phyloP scores from a whole-genome alignment of 805 yeast genomes.

The Metschnikowia gelsemii region DNA sequence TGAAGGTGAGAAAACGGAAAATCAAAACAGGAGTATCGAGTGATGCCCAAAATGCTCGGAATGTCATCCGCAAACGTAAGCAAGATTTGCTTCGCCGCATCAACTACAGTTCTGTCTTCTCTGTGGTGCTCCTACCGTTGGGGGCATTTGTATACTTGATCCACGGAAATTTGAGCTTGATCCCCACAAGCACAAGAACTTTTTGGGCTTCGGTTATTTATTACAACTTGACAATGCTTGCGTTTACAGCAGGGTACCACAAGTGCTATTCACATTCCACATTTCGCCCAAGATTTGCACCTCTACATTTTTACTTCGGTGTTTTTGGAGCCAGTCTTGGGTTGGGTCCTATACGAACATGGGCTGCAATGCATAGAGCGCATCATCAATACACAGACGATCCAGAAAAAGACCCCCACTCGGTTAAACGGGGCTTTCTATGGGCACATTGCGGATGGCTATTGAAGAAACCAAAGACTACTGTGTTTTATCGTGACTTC shows the following conservation, averaged over 20 bases:
- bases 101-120: conserved; percentile 34
- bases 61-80: conserved; percentile 35
- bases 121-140: conserved; percentile 37
- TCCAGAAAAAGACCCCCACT: conserved; percentile 86
- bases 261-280: conserved; percentile 43
- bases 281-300: conserved; percentile 28
- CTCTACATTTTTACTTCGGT: conserved; percentile 51
- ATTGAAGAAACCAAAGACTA: conserved; percentile 54
- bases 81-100: conserved; percentile 37
- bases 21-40: conserved; percentile 17
- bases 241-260: conserved; percentile 46
- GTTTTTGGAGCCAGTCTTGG: conserved; percentile 71
- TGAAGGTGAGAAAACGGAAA: conserved; percentile 28
- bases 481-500: conserved; percentile 32
- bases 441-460: conserved; percentile 92
- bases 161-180: conserved; percentile 20
- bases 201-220: conserved; percentile 32
- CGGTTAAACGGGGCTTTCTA: conserved; percentile 72
- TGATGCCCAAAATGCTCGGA: conserved; percentile 26
- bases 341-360: conserved; percentile 71
- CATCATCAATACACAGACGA: conserved; percentile 86
- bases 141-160: conserved; percentile 29
- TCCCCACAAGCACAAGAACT: conserved; percentile 32
- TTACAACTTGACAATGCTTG: conserved; percentile 36
- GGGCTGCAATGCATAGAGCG: conserved; percentile 83